Percentiles rank a stretch among this genome's conserved stretches.
Conservation (phyloP, 805 yeast species). For the Ogataea ganodermae region DNA sequence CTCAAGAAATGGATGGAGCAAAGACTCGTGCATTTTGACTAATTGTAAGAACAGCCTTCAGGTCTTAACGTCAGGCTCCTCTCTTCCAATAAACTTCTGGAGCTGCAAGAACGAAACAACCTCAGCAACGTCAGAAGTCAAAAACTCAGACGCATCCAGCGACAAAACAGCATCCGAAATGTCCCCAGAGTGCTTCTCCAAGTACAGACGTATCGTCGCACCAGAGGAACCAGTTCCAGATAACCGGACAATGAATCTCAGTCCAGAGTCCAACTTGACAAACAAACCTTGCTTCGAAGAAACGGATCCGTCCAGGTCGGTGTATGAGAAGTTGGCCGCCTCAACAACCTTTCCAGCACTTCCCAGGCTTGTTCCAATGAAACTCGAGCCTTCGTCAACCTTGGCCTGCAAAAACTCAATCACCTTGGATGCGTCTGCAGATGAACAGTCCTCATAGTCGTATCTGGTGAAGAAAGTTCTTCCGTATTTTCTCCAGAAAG, state of each 20-base stretch:
- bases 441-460: constrained; percentile 83
- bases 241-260: constrained; percentile 83
- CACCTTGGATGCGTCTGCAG: constrained; percentile 73
- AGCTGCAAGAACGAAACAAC: constrained; percentile 72
- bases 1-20: background rate
- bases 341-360: constrained; percentile 58
- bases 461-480: constrained; percentile 96
- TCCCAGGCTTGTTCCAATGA: constrained; percentile 55
- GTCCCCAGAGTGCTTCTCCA: constrained; percentile 79
- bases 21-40: background rate
- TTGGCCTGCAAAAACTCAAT: constrained; percentile 51
- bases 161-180: constrained; percentile 43
- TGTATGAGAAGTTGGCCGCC: constrained; percentile 87
- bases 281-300: constrained; percentile 86
- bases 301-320: constrained; percentile 92
- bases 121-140: constrained; percentile 59
- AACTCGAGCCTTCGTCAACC: constrained; percentile 36
- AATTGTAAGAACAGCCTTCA: too few species aligned
- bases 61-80: constrained; percentile 87
- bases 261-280: constrained; percentile 77
- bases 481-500: constrained; percentile 91
- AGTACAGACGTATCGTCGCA: constrained; percentile 90
- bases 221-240: constrained; percentile 99
- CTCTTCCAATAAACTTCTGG: constrained; percentile 73
- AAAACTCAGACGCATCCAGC: constrained; percentile 63